Evolutionary conservation across 169 alveolate species (phyloP), one percentile per base, ranked within the genome.

Genomic region (Cryptosporidium muris): DNA sequence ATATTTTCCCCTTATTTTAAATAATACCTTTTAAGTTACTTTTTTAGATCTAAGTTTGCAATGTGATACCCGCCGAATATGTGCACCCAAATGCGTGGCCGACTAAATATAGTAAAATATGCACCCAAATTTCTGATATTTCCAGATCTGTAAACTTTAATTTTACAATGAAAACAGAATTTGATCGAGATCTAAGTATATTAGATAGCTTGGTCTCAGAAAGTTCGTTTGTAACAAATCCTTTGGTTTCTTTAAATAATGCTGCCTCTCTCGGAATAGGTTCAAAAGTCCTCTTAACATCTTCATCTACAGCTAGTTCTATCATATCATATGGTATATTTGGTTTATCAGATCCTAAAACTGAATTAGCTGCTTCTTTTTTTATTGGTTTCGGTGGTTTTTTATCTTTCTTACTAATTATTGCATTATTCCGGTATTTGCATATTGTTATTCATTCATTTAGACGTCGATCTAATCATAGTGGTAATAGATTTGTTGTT

Each of bases 131-230:
- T 49, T 9, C n/a, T 11, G 1, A 12, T 9, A 49, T 49, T 49
- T 8, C 54, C 14, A 49, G 56, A 11, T 11, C 56, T 11, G 56
- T 12, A 12, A 12, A 49, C 11, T 9, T 9, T 11, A 12, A 11
- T 1, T 53, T 5, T 53, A 66, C 34, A 12, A 66, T 74, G 85
- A 74, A 74, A 49, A 74, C 85, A 25, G 85, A 66, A 45, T 74
- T 74, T 51, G 48, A 74, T 7, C 74, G 74, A 6, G 85, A 74
- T 12, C 48, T 64, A 16, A 45, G 16, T 43, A 60, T 11, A 2
- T 74, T 74, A 48, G 47, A 25, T 45, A 49, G 60, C 25, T 45
- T 40, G 16, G 54, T 58, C 51, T 74, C 40, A 43, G 85, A 74
- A 5, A 68, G 66, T 7, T 60, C 67, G 14, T 62, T 68, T 14